Conservation (phyloP, 2,329 filamentous ascomycete genomes). For the Purpureocillium takamizusanense region DNA sequence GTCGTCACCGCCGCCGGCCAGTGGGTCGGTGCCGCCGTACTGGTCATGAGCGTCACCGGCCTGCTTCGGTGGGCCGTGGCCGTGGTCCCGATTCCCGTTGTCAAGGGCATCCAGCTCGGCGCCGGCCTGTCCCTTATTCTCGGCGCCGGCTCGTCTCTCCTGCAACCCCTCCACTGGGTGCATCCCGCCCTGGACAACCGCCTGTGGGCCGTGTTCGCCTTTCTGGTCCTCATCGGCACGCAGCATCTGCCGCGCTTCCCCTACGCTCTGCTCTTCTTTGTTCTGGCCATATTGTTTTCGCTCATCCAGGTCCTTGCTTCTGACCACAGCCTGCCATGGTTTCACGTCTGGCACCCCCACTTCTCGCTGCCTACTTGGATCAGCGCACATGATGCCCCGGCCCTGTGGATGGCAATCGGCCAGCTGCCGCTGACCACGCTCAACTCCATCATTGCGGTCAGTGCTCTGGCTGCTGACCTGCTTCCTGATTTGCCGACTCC, state of each 20-base stretch:
- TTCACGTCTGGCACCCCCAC: conserved; percentile 52
- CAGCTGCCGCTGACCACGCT: conserved; percentile 87
- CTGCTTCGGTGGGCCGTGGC: conserved; percentile 64
- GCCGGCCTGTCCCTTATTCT: conserved; percentile 78
- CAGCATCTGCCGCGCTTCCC: conserved; percentile 60
- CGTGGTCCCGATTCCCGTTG: conserved; percentile 75
- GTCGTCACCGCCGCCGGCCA: conserved; percentile 73
- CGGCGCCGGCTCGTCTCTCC: conserved; percentile 61
- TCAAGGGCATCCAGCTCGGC: conserved; percentile 92
- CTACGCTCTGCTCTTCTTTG: conserved; percentile 67
- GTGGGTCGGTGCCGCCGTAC: conserved; percentile 64
- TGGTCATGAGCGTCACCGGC: conserved; percentile 71
- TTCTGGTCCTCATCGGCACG: conserved; percentile 60
- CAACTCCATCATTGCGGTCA: conserved; percentile 86
- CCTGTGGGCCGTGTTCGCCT: conserved; percentile 66
- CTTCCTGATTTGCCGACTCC: conserved; percentile 60
- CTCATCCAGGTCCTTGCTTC: conserved; percentile 25
- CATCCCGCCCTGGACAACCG: conserved; percentile 66
- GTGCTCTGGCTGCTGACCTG: conserved; percentile 68
- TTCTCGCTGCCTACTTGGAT: conserved; percentile 27
- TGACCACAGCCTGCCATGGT: conserved; percentile 33
- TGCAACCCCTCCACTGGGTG: conserved; percentile 61
- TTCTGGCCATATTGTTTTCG: conserved; percentile 59
- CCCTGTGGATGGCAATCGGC: conserved; percentile 59
- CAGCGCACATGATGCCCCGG: conserved; percentile 16